Conservation (phyloP, 345 rosid genomes). For the Arabis alpina region DNA sequence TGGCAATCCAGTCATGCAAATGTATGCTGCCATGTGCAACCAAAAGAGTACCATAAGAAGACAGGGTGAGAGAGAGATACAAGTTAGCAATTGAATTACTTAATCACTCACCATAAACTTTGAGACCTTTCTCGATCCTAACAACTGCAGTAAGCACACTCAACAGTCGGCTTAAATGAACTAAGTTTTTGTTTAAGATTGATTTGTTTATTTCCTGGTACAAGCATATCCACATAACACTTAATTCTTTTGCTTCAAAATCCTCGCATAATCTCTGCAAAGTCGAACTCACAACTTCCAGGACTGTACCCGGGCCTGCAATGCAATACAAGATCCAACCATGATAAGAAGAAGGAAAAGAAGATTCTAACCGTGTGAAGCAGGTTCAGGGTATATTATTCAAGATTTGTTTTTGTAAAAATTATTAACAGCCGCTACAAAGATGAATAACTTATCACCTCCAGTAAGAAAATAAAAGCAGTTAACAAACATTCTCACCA, state of each 20-base stretch:
- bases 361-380: conserved; percentile 8
- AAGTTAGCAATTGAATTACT: conserved; percentile 32
- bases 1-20: conserved; percentile 20
- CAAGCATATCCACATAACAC: conserved; percentile 60
- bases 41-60: conserved; percentile 23
- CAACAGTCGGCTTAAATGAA: conserved; percentile 59
- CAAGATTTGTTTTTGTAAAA: background rate
- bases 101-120: conserved; percentile 64
- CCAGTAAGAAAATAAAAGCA: conserved; percentile 27
- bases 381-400: conserved; percentile 14
- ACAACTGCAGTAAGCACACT: conserved; percentile 59
- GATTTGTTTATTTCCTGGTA: conserved; percentile 51
- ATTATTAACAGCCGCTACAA: conserved; percentile 3
- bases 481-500: conserved; percentile 16
- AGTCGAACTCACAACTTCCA: conserved; percentile 61
- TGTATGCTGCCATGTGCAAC: background rate
- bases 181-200: conserved; percentile 37
- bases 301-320: conserved; percentile 62
- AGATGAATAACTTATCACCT: conserved; percentile 17
- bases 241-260: conserved; percentile 57
- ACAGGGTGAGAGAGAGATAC: conserved; percentile 18
- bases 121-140: conserved; percentile 49
- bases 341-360: conserved; percentile 18
- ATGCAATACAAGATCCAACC: conserved; percentile 23
- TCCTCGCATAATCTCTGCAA: conserved; percentile 66